phyloP scores from a whole-genome alignment of 257 asterid species.

The Ophiorrhiza pumila region DNA sequence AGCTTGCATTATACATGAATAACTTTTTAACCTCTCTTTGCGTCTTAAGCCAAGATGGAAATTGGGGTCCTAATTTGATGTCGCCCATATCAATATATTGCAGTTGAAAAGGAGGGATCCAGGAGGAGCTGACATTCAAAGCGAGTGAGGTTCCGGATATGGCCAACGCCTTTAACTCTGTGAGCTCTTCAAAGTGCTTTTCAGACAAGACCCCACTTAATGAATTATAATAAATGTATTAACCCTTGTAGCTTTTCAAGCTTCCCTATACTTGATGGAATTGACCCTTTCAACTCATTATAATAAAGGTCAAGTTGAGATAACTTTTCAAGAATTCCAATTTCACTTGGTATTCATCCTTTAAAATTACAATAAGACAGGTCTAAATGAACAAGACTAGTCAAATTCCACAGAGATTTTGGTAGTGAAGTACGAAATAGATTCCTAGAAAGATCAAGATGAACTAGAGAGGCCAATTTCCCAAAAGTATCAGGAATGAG shows the following conservation, averaged over 20 bases:
- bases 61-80: conserved; percentile 8
- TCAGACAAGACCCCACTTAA: conserved; percentile 11
- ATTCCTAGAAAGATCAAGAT: background rate
- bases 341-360: background rate
- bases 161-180: too few relatives aligned
- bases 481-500: background rate
- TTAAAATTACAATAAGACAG: background rate
- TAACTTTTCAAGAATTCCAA: background rate
- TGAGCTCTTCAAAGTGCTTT: too few relatives aligned
- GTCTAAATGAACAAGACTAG: background rate
- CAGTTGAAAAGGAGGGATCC: conserved; percentile 25
- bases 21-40: conserved; percentile 4
- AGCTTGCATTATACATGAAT: conserved; percentile 1
- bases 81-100: background rate
- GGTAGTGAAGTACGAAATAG: background rate
- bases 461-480: background rate
- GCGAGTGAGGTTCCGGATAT: too few relatives aligned
- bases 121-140: too few relatives aligned
- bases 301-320: background rate
- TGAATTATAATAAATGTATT: background rate
- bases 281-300: background rate
- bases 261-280: background rate
- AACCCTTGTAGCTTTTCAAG: conserved; percentile 3
- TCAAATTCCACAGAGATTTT: background rate
- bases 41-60: conserved; percentile 16